Evolutionary conservation across 108 stramenopile species (phyloP).

Genomic region (Nitzschia inconspicua): DNA sequence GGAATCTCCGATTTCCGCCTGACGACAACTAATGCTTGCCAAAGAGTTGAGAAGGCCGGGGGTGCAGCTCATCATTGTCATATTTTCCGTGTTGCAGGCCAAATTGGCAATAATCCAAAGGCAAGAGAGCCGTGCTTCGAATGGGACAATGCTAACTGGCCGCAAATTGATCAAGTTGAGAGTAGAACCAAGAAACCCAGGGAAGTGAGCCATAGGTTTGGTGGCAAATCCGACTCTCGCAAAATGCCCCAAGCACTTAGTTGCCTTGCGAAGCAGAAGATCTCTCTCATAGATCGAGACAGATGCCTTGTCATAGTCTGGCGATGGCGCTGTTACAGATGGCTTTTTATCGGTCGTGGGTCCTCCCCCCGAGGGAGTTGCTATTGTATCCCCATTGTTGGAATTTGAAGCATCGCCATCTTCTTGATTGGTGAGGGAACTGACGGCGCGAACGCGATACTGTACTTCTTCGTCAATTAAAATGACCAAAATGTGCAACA

Average conservation of each 20-base stretch:
- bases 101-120: slow-evolving; percentile 62
- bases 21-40: slow-evolving; percentile 24
- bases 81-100: slow-evolving; percentile 66
- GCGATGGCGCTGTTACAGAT: background rate
- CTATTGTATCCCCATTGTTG: background rate
- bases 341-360: background rate
- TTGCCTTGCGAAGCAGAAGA: slow-evolving; percentile 32
- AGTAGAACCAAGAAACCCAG: slow-evolving; percentile 37
- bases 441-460: slow-evolving; percentile 6
- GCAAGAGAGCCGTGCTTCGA: slow-evolving; percentile 46
- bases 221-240: slow-evolving; percentile 51
- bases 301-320: background rate
- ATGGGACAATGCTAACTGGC: slow-evolving; percentile 33
- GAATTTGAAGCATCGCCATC: background rate
- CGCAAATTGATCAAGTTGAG: slow-evolving; percentile 30
- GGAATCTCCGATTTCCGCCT: slow-evolving; percentile 22
- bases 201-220: slow-evolving; percentile 44
- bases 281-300: slow-evolving; percentile 21
- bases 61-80: slow-evolving; percentile 60
- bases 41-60: slow-evolving; percentile 44
- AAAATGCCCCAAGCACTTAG: slow-evolving; percentile 61
- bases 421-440: too few relatives aligned
- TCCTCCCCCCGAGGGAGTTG: too few relatives aligned
- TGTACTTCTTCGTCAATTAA: slow-evolving; percentile 36
- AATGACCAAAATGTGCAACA: slow-evolving; percentile 34